Conservation (phyloP, 2,329 filamentous ascomycete species). For the Fusarium acutatum region DNA sequence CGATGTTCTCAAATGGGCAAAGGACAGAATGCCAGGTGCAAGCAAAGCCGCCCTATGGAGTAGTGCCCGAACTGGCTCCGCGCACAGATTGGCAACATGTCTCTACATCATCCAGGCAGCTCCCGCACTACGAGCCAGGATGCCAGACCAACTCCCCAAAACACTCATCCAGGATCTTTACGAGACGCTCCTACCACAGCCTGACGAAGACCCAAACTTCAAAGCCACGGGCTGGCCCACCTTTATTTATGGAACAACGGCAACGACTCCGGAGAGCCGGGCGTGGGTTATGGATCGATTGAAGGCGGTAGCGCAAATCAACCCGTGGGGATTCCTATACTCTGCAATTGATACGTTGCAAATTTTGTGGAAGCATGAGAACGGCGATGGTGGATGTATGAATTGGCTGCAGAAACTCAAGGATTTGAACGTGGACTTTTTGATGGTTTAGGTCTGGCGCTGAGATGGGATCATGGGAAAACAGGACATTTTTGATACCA, state of each 20-base stretch:
- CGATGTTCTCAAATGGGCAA: constrained; percentile 52
- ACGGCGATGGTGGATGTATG: constrained; percentile 33
- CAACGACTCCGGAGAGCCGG: constrained; percentile 50
- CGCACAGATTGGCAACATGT: constrained; percentile 54
- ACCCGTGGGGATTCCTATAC: constrained; percentile 59
- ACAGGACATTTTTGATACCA: constrained; percentile 34
- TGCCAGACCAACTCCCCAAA: constrained; percentile 32
- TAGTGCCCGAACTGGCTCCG: constrained; percentile 50
- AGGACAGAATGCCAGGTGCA: constrained; percentile 46
- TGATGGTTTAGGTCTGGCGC: constrained; percentile 21
- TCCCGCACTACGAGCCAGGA: constrained; percentile 37
- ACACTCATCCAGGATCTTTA: constrained; percentile 56
- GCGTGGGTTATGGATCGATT: constrained; percentile 59
- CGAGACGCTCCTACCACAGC: constrained; percentile 57
- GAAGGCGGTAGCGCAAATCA: constrained; percentile 48
- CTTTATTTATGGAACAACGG: constrained; percentile 64
- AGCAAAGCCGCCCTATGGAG: constrained; percentile 46
- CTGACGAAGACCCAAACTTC: constrained; percentile 59
- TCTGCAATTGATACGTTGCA: constrained; percentile 56
- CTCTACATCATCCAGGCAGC: constrained; percentile 56
- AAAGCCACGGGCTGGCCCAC: constrained; percentile 66
- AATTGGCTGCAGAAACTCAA: constrained; percentile 56
- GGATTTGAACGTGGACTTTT: constrained; percentile 51
- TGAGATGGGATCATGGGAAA: constrained; percentile 29
- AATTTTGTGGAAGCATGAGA: constrained; percentile 53